phyloP scores from a whole-genome alignment of 106 monocot species.

The Alisma plantagoaquatica region DNA sequence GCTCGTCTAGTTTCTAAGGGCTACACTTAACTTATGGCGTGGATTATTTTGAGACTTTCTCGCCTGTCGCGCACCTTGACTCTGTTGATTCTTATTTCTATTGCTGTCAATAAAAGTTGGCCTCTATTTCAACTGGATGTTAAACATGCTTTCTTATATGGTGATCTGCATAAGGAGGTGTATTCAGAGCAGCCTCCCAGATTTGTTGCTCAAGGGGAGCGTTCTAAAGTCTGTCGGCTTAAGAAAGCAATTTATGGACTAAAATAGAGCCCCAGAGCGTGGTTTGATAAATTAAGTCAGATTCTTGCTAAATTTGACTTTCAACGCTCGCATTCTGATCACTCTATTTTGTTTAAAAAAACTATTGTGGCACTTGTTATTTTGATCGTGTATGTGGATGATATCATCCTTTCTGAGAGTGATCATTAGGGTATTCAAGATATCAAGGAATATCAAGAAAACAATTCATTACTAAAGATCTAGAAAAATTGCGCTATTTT shows the following conservation, averaged over 20 bases:
- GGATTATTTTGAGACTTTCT: background rate
- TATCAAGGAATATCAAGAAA: background rate
- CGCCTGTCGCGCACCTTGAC: background rate
- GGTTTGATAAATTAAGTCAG: background rate
- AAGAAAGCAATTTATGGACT: background rate
- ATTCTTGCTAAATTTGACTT: background rate
- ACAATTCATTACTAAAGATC: background rate
- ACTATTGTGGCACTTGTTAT: background rate
- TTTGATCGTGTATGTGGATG: background rate
- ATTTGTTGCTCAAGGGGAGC: background rate
- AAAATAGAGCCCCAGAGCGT: background rate
- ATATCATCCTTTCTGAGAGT: background rate
- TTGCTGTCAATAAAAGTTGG: background rate
- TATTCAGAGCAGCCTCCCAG: background rate
- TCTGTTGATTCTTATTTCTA: background rate
- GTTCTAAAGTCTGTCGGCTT: background rate
- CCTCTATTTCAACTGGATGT: background rate
- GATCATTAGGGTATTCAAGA: background rate
- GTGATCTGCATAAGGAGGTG: background rate
- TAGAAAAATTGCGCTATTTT: too few species aligned
- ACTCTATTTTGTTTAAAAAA: background rate
- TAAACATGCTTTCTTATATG: background rate
- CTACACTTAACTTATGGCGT: background rate
- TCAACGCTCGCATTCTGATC: background rate
- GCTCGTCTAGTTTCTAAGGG: too few species aligned